These are phyloP conservation scores for Cladophialophora chaetospira DNA, from an alignment of 2,329 filamentous ascomycete species.

Conservation along the genomic window DNA sequence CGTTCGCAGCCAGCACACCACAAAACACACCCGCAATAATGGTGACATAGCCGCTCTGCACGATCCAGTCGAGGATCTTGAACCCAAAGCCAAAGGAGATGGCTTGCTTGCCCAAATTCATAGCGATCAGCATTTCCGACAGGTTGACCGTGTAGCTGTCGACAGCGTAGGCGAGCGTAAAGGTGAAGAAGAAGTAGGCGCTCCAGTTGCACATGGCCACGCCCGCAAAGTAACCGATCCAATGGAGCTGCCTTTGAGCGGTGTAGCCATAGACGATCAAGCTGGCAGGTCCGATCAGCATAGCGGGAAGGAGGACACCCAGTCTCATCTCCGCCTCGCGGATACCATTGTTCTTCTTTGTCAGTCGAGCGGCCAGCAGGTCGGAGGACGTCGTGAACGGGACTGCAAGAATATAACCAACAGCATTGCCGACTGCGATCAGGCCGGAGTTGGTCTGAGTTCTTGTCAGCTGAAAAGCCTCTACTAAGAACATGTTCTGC, in stretches of 20 bases:
- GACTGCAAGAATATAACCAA: slow-evolving; percentile 45
- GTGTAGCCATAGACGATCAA: slow-evolving; percentile 40
- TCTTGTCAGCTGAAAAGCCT: background rate
- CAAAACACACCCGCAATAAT: slow-evolving; percentile 57
- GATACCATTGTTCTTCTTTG: slow-evolving; percentile 42
- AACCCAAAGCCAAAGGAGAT: slow-evolving; percentile 57
- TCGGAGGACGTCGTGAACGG: slow-evolving; percentile 49
- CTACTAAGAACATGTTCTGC: background rate
- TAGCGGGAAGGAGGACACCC: slow-evolving; percentile 38
- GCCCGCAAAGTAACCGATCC: slow-evolving; percentile 52
- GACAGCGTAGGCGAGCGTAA: slow-evolving; percentile 63
- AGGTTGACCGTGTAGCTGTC: slow-evolving; percentile 61
- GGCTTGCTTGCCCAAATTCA: slow-evolving; percentile 60
- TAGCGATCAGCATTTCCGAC: slow-evolving; percentile 64
- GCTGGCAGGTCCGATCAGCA: slow-evolving; percentile 38
- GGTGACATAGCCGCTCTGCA: slow-evolving; percentile 51
- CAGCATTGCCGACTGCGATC: slow-evolving; percentile 44
- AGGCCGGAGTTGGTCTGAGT: slow-evolving; percentile 48
- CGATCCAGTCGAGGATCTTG: slow-evolving; percentile 55
- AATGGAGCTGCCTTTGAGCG: slow-evolving; percentile 38
- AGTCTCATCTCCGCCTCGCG: slow-evolving; percentile 48
- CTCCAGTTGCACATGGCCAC: slow-evolving; percentile 54
- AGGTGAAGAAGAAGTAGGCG: slow-evolving; percentile 59
- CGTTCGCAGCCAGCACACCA: slow-evolving; percentile 53
- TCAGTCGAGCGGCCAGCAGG: slow-evolving; percentile 42